A percentile compares a stretch with the other conserved stretches of the same genome.
phyloP scores from a whole-genome alignment of 1,284 basidiomycete species.

The Apiotrichum laibachii region DNA sequence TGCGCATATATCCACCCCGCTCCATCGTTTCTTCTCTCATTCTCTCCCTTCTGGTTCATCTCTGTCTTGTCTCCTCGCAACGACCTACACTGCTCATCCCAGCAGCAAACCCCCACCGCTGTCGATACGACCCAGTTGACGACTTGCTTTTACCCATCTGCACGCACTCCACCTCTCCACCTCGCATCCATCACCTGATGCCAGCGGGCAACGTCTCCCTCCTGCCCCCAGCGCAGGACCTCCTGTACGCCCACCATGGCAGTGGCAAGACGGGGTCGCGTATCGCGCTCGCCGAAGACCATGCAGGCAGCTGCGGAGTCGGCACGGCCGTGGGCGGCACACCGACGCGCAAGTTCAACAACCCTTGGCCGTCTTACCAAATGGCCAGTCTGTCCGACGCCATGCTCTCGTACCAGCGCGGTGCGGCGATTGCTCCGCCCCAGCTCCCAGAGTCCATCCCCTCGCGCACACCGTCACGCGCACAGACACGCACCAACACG shows the following conservation, averaged over 20 bases:
- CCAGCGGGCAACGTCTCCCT: not conserved
- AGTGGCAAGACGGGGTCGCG: not conserved
- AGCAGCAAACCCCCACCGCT: too few relatives aligned
- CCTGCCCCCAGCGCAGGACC: not conserved
- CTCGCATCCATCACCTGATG: not conserved
- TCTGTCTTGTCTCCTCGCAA: too few relatives aligned
- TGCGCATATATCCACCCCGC: too few relatives aligned
- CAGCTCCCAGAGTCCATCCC: constrained; percentile 8
- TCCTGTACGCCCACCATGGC: constrained; percentile 8
- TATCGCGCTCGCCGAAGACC: not conserved
- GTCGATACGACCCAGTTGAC: too few relatives aligned
- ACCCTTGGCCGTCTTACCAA: constrained; percentile 51
- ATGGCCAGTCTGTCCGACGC: constrained; percentile 38
- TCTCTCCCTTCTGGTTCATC: too few relatives aligned
- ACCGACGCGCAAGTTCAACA: constrained; percentile 39
- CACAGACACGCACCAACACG: not conserved
- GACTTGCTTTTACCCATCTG: too few relatives aligned
- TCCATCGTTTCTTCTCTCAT: too few relatives aligned
- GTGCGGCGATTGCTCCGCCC: constrained; percentile 42
- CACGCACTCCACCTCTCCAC: not conserved
- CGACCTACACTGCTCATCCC: too few relatives aligned
- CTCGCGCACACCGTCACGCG: not conserved
- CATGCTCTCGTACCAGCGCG: constrained; percentile 42
- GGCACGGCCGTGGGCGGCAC: not conserved
- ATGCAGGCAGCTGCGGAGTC: not conserved